Evolutionary conservation across 345 rosid genomes (phyloP).

Genomic region (Carallia brachiata): DNA sequence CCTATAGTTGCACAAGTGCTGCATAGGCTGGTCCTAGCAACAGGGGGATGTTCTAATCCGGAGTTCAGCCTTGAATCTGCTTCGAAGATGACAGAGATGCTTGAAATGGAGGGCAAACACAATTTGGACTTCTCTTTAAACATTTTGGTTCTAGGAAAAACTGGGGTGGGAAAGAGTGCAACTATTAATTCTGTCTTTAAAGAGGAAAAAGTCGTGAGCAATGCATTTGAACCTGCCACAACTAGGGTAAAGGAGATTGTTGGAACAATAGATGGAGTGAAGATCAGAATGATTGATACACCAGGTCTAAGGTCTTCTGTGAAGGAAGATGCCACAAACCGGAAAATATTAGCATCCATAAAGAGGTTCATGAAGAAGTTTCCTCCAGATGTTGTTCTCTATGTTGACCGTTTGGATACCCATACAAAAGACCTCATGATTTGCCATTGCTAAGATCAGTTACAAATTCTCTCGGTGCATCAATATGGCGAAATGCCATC

Average conservation of each 20-base stretch:
- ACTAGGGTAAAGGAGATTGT: constrained; percentile 40
- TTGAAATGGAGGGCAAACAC: constrained; percentile 39
- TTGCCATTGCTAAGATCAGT: constrained; percentile 43
- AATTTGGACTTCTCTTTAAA: constrained; percentile 52
- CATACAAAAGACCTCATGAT: constrained; percentile 38
- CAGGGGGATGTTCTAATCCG: constrained; percentile 24
- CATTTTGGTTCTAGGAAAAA: constrained; percentile 71
- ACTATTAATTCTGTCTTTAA: constrained; percentile 68
- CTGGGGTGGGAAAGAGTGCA: constrained; percentile 89
- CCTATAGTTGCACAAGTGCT: constrained; percentile 45
- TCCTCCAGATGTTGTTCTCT: constrained; percentile 68
- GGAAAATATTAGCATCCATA: constrained; percentile 51
- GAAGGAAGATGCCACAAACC: constrained; percentile 49
- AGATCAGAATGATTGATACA: constrained; percentile 57
- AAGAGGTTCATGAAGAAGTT: constrained; percentile 49
- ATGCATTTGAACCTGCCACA: constrained; percentile 60
- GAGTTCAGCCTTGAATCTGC: constrained; percentile 35
- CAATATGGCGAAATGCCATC: constrained; percentile 64
- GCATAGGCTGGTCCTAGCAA: constrained; percentile 28
- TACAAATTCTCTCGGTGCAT: constrained; percentile 46
- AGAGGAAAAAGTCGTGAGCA: constrained; percentile 40
- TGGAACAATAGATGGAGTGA: constrained; percentile 51
- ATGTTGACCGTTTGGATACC: constrained; percentile 65
- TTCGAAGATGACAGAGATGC: constrained; percentile 35
- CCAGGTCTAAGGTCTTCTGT: constrained; percentile 62